phyloP scores from a whole-genome alignment of 257 asterid species.

The Solanum chilense region DNA sequence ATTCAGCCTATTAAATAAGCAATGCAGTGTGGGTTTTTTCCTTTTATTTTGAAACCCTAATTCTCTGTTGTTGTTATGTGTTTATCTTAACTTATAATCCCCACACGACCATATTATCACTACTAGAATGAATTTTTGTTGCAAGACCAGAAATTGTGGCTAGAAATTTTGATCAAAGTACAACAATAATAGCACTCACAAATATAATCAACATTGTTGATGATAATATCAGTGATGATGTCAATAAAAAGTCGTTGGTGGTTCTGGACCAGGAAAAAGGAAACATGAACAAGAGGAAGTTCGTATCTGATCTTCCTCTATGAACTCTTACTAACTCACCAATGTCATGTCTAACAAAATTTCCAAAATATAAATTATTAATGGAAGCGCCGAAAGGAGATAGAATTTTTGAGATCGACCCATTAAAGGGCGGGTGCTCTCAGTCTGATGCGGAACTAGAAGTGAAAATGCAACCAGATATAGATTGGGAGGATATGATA shows the following conservation, averaged over 20 bases:
- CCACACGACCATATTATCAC: neutral
- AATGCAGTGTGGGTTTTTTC: neutral
- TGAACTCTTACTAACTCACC: slow-evolving; percentile 19
- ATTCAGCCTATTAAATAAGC: neutral
- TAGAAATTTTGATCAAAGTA: neutral
- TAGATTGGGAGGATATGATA: slow-evolving; percentile 55
- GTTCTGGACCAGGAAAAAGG: slow-evolving; percentile 25
- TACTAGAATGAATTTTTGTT: neutral
- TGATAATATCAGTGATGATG: slow-evolving; percentile 10
- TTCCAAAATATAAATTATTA: slow-evolving; percentile 41
- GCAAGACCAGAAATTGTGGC: neutral
- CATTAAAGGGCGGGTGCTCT: slow-evolving; percentile 15
- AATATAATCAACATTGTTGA: slow-evolving; percentile 22
- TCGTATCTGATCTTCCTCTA: slow-evolving; percentile 22
- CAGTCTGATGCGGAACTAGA: slow-evolving; percentile 10
- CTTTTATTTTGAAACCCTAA: neutral
- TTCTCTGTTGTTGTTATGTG: neutral
- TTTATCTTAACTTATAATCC: neutral
- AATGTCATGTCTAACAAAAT: slow-evolving; percentile 29
- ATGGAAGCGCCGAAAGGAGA: slow-evolving; percentile 21
- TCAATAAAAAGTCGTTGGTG: slow-evolving; percentile 8
- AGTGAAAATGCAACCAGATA: slow-evolving; percentile 11
- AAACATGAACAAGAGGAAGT: slow-evolving; percentile 60
- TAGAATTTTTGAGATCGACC: slow-evolving; percentile 18
- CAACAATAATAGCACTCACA: neutral